Conservation (phyloP, 345 rosid species). For the Rhizophora apiculata region DNA sequence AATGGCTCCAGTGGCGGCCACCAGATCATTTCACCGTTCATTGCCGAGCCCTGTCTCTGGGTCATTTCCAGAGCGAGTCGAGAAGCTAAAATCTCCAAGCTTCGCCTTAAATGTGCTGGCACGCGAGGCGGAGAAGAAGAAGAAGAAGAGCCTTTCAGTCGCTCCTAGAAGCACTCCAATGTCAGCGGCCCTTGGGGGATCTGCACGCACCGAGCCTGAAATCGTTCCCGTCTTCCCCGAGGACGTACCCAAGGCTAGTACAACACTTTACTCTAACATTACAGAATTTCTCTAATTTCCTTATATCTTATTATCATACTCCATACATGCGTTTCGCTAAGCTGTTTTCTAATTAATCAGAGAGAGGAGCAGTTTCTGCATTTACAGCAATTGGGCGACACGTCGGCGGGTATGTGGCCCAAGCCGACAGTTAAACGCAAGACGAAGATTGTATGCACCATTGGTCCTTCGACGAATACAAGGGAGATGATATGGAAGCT, state of each 20-base stretch:
- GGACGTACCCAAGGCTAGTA: slow-evolving; percentile 45
- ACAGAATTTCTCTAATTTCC: not conserved
- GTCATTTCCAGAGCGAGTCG: slow-evolving; percentile 44
- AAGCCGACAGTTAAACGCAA: slow-evolving; percentile 76
- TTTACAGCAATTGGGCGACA: slow-evolving; percentile 47
- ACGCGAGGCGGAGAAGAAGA: slow-evolving; percentile 22
- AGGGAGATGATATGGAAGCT: slow-evolving; percentile 97
- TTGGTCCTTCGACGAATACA: slow-evolving; percentile 92
- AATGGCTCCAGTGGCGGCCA: slow-evolving; percentile 85
- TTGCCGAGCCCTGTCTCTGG: slow-evolving; percentile 39
- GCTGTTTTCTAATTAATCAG: too few species aligned
- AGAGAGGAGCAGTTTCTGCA: not conserved
- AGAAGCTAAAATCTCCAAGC: slow-evolving; percentile 51
- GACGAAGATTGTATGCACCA: slow-evolving; percentile 96
- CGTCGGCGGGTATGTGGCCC: slow-evolving; percentile 74
- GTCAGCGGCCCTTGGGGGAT: slow-evolving; percentile 42
- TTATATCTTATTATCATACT: not conserved
- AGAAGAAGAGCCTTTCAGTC: slow-evolving; percentile 20
- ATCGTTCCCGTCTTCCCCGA: slow-evolving; percentile 73
- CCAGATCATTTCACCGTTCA: slow-evolving; percentile 58
- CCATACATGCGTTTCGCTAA: too few species aligned
- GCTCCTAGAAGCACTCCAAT: slow-evolving; percentile 33
- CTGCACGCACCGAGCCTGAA: slow-evolving; percentile 50
- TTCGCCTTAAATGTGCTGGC: slow-evolving; percentile 44
- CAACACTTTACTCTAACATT: not conserved